These are phyloP conservation scores for Emericellopsis cladophorae DNA, from an alignment of 2,329 filamentous ascomycete species.

Conservation along the genomic window DNA sequence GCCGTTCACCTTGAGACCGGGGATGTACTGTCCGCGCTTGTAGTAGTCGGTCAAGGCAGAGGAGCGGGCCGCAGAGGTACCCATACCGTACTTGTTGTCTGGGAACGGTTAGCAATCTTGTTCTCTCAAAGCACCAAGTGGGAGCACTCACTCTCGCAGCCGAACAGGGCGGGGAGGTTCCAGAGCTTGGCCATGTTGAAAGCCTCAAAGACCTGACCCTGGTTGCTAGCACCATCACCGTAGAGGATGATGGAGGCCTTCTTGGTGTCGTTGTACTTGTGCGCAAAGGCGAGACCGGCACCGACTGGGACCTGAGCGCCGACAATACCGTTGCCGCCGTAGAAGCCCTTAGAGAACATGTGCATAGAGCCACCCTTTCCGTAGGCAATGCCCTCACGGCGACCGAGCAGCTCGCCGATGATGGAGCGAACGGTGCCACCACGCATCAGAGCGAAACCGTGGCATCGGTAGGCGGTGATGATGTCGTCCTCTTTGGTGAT, in stretches of 20 bases:
- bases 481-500: constrained; percentile 85
- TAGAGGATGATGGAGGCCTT: constrained; percentile 84
- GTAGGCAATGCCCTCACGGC: constrained; percentile 92
- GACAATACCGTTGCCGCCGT: constrained; percentile 97
- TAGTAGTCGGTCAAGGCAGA: constrained; percentile 98
- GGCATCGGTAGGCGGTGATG: constrained; percentile 97
- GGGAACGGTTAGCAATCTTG: background rate
- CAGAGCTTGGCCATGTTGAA: constrained; percentile 99
- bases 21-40: constrained; percentile 99
- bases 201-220: constrained; percentile 98
- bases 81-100: constrained; percentile 99
- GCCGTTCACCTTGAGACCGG: constrained; percentile 97
- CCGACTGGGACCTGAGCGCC: constrained; percentile 97
- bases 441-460: constrained; percentile 96
- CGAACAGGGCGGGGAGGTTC: constrained; percentile 91
- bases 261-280: constrained; percentile 83
- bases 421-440: constrained; percentile 83
- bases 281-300: constrained; percentile 90
- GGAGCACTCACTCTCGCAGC: constrained; percentile 77
- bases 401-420: constrained; percentile 89
- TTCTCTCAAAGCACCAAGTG: background rate
- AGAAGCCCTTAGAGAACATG: constrained; percentile 98
- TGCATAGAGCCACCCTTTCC: constrained; percentile 99
- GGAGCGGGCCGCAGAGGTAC: constrained; percentile 86
- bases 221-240: constrained; percentile 96